Conservation (phyloP, 306 rosid species). For the Datisca glomerata region DNA sequence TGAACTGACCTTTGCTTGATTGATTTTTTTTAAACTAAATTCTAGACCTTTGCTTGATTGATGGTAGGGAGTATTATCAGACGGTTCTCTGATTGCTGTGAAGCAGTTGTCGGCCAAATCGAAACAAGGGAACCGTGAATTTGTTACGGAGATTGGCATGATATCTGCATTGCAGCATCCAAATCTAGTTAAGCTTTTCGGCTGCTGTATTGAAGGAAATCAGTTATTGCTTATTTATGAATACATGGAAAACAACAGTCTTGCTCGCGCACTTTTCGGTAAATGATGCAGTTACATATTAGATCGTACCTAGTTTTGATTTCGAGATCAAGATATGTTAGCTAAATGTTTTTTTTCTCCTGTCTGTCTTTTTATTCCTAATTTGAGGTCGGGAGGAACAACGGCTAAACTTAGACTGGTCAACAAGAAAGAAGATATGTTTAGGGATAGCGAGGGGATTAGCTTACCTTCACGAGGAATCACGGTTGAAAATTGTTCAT, state of each 20-base stretch:
- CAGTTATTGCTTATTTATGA: conserved; percentile 77
- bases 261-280: conserved; percentile 95
- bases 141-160: conserved; percentile 88
- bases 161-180: conserved; percentile 95
- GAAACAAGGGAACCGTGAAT: conserved; percentile 91
- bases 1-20: too few relatives aligned
- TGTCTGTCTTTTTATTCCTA: neutral
- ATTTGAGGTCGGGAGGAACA: conserved; percentile 39
- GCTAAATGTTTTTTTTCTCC: neutral
- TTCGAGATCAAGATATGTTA: neutral
- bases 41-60: neutral
- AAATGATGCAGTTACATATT: conserved; percentile 7
- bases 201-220: conserved; percentile 92
- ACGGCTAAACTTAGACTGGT: conserved; percentile 57
- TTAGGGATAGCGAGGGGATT: conserved; percentile 71
- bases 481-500: conserved; percentile 80
- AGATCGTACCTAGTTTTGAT: neutral
- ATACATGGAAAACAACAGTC: conserved; percentile 92
- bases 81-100: conserved; percentile 73
- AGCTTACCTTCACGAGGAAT: conserved; percentile 86
- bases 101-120: conserved; percentile 91
- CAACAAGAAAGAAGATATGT: conserved; percentile 54
- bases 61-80: conserved; percentile 54
- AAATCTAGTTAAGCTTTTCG: conserved; percentile 75
- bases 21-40: too few relatives aligned